A percentile compares a stretch with the other conserved stretches of the same genome.
These are phyloP conservation scores for Paulownia fortunei DNA, from an alignment of 257 asterid genomes.

Conservation along the genomic window DNA sequence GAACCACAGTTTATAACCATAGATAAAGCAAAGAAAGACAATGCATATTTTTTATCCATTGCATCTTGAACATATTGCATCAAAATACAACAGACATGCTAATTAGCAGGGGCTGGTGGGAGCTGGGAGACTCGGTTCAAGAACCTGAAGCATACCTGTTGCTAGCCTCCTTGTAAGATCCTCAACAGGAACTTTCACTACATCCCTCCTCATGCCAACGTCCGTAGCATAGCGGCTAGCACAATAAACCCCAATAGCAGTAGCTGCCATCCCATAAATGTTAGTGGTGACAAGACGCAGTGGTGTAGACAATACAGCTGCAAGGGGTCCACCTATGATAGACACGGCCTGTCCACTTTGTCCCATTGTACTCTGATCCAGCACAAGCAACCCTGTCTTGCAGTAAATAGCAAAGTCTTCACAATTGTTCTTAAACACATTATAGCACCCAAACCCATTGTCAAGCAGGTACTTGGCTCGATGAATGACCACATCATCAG, in stretches of 20 bases:
- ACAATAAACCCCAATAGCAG: constrained; percentile 81
- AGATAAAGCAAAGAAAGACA: background rate
- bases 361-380: constrained; percentile 76
- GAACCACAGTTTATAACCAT: constrained; percentile 10
- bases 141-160: constrained; percentile 58
- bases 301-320: constrained; percentile 79
- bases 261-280: constrained; percentile 72
- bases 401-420: constrained; percentile 96
- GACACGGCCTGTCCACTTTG: constrained; percentile 94
- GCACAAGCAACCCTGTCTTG: constrained; percentile 87
- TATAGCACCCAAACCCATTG: constrained; percentile 88
- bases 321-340: constrained; percentile 85
- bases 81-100: constrained; percentile 6
- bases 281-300: constrained; percentile 77
- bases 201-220: constrained; percentile 90
- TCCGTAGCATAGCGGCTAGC: constrained; percentile 89
- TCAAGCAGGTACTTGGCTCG: constrained; percentile 83
- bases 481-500: constrained; percentile 56
- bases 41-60: background rate
- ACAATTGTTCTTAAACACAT: constrained; percentile 86
- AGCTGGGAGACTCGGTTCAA: constrained; percentile 49
- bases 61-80: background rate
- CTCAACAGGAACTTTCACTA: constrained; percentile 69
- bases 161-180: constrained; percentile 70
- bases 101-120: constrained; percentile 41